Base-by-base conservation (phyloP, 2,329 filamentous ascomycete genomes). In the Claviceps capensis region DNA sequence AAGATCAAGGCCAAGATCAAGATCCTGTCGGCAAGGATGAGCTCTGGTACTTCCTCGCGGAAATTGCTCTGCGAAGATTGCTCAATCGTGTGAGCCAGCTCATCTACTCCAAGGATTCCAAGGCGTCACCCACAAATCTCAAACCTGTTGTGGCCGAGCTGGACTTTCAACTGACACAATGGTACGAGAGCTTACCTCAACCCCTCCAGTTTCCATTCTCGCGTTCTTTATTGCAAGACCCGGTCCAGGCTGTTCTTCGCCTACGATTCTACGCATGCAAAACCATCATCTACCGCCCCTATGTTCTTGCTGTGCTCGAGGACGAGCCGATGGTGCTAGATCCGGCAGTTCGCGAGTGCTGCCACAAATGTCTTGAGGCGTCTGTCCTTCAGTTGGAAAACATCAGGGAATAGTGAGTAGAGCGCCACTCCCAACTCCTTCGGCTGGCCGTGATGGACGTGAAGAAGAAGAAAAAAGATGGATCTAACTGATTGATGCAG, bases 281-380 rank as follows among this genome's bases (percentile, higher is more conserved):
- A 52, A 91, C 86, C 26, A 90, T 91, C 60, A 91, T 93, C 57
- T 91, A 88, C 69, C 78, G 87, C 30, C 87, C 87, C 0, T 91
- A 91, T 64, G 86, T 91, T 55, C 72, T 89, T 53, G 85, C 85
- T 11, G 86, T 90, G 2, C 68, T 93, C 22, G 83, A 89, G 61
- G 87, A 90, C 55, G 85, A 89, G 60, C 81, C 81, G 57, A 77
- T 84, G 22, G 78, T 83, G 14, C 66, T 85, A 60, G 86, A 91
- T 66, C 81, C 79, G 11, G 76, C 79, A 11, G 86, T 91, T 48
- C 78, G 83, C 57, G 85, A 88, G 48, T 86, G 83, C 26, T 91
- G 87, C 65, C 81, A 85, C 61, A 88, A 88, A 64, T 91, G 86
- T 63, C 72, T 93, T 23, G 87, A 91, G 63, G 86, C 87, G 50